Evolutionary conservation across 1,284 basidiomycete genomes (phyloP), one percentile per base, ranked within the genome.

Genomic region (Cryptococcus wingfieldii): DNA sequence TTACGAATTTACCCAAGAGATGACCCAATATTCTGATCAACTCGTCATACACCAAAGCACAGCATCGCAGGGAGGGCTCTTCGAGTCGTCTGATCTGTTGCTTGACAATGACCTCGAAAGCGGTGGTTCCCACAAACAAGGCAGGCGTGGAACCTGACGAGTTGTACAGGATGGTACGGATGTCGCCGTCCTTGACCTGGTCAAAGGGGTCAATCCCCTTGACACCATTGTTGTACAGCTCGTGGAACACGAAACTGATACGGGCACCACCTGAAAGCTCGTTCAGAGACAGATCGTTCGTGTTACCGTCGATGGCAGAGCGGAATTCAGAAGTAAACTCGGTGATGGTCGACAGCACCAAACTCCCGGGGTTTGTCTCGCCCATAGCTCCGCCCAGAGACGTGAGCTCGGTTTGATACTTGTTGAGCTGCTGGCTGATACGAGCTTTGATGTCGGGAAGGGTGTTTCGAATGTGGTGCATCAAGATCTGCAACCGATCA

Each of bases 221-320:
- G 73, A 98, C 84, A 62, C 95, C 95, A 71, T 90, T 94, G 79
- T 93, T 94, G 83, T 90, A 98, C 55, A 98, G 79, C 77, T 98
- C 95, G 76, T 98, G 95, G 83, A 93, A 98, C 55, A 98, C 95
- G 69, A 97, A 98, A 69, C 87, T 89, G 81, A 98, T 97, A 78
- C 95, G 86, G 37, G 95, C 95, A 79, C 95, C 95, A 70, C 95
- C 95, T 16, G 90, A 92, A 25, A 98, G 83, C 78, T 98, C 95
- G 71, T 96, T 96, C 69, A 96, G 76, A 5, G 89, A 89, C 47
- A 98, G 79, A 72, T 98, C 95, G 73, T 95, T 93, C 39, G 91
- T 93, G 79, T 91, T 94, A 73, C 95, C 95, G 74, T 98, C 95
- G 66, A 98, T 96, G 37, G 90, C 88, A 19, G 89, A 90, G 59